Base-by-base conservation (phyloP, 2,329 filamentous ascomycete genomes). In the Xylaria sp. region DNA sequence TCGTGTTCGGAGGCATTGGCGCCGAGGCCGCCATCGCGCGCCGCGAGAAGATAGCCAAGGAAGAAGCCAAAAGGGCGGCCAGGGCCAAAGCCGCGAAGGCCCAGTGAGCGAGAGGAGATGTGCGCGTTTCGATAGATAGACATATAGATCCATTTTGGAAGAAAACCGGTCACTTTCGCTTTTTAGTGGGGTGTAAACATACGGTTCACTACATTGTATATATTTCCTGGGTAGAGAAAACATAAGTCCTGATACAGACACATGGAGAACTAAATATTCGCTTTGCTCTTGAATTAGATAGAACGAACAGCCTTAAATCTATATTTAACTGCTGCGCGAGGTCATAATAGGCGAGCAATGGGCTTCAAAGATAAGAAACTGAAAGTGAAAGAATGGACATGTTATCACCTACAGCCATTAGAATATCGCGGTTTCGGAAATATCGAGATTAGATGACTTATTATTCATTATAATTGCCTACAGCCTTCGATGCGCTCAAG, bases 1-100 rank as follows among this genome's bases (percentile, higher is more conserved):
- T 99, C 68, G 96, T 99, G 9, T 99, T 99, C 84, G 94, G 94
- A 32, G 96, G 95, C 61, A 94, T 99, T 78, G 96, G 94, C 37
- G 92, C 94, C 44, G 96, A 99, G 83, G 95, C 91, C 1, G 85
- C 89, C 72, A 93, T 98, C 76, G 91, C 92, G 66, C 87, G 92
- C 73, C 85, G 87, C 73, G 95, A 97, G 84, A 98, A 98, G 87
- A 84, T 89, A 77, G 90, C 89, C 65, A 97, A 97, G 85, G 90
- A 91, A 79, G 85, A 83, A 62, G 90, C 88, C 37, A 91, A 89
- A 79, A 82, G 80, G 23, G 81, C 80, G 72, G 83, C 83, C 1
- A 82, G 81, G 74, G 83, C 83, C 72, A 37, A 59, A 15, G 66
- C 63, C 37, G 65, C 58, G 50, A 77, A 78, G 65, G 68, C 65